Base-by-base conservation (phyloP, 2,329 filamentous ascomycete species). In the Pezicula carpinea region DNA sequence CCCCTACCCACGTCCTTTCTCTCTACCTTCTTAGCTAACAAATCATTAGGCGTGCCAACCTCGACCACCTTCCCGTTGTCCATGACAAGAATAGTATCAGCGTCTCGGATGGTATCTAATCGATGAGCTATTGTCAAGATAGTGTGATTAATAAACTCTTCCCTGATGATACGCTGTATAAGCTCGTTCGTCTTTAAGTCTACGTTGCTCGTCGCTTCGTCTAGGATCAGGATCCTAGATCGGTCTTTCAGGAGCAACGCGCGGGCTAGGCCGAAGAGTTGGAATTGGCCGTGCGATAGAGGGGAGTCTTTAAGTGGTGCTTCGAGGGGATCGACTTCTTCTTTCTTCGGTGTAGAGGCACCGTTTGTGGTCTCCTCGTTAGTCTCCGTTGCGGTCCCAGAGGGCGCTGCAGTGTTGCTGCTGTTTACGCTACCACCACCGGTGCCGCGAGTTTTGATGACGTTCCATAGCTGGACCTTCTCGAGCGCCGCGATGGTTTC, bases 61-160 rank as follows among this genome's bases (percentile, higher is more conserved):
- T 93, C 88, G 11, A 80, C 78, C 40, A 93, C 83, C 35, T 76
- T 74, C 15, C 88, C 88, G 48, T 83, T 77, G 51, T 87, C 80
- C 7, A 93, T 72, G 8, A 92, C 87, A 42, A 92, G 72, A 50
- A 93, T 93, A 59, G 89, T 85, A 62, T 93, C 86, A 5, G 88
- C 88, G 47, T 87, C 92, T 89, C 85, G 89, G 57, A 93, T 91
- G 1, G 88, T 95, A 31, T 87, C 91, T 18, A 95, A 71, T 45
- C 89, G 84, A 65, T 95, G 89, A 69, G 92, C 91, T 69, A 96
- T 96, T 42, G 96, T 89, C 49, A 96, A 78, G 69, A 95, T 83
- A 1, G 91, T 96, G 34, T 91, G 85, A 41, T 89, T 89, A 54
- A 83, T 75, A 14, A 87, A 86, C 41, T 96, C 80, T n/a, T 79